Percentiles rank a stretch among this genome's conserved stretches.
phyloP scores from a whole-genome alignment of 306 rosid species.

The Calophaca sinica region DNA sequence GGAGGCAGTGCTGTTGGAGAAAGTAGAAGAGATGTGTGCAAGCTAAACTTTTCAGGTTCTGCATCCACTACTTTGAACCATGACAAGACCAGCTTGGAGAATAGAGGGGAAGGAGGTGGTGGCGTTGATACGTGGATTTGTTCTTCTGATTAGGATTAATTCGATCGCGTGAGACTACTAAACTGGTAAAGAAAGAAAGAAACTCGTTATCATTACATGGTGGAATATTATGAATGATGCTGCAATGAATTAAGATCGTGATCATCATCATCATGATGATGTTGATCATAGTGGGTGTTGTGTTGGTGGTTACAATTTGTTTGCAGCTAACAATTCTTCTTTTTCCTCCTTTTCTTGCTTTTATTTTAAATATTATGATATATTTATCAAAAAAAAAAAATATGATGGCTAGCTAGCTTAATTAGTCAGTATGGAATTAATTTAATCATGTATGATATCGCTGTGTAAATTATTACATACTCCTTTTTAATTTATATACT shows the following conservation, averaged over 20 bases:
- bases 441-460: conserved; percentile 47
- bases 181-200: neutral
- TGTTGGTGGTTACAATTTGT: conserved; percentile 55
- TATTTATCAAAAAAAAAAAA: no score
- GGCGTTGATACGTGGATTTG: conserved; percentile 75
- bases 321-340: conserved; percentile 48
- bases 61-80: conserved; percentile 54
- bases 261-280: conserved; percentile 37
- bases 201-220: conserved; percentile 49
- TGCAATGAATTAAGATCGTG: conserved; percentile 44
- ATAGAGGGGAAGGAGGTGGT: conserved; percentile 59
- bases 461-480: conserved; percentile 37
- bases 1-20: neutral
- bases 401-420: neutral
- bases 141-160: conserved; percentile 60
- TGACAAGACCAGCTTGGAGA: conserved; percentile 53
- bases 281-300: conserved; percentile 43
- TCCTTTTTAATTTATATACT: conserved; percentile 29
- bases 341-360: neutral
- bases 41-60: conserved; percentile 51
- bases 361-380: neutral
- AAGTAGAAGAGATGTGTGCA: conserved; percentile 33
- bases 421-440: conserved; percentile 44
- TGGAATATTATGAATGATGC: conserved; percentile 47
- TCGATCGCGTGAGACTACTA: conserved; percentile 7